Evolutionary conservation across 2,329 filamentous ascomycete species (phyloP), one percentile per base, ranked within the genome.

Genomic region (Byssoonygena ceratinophila): DNA sequence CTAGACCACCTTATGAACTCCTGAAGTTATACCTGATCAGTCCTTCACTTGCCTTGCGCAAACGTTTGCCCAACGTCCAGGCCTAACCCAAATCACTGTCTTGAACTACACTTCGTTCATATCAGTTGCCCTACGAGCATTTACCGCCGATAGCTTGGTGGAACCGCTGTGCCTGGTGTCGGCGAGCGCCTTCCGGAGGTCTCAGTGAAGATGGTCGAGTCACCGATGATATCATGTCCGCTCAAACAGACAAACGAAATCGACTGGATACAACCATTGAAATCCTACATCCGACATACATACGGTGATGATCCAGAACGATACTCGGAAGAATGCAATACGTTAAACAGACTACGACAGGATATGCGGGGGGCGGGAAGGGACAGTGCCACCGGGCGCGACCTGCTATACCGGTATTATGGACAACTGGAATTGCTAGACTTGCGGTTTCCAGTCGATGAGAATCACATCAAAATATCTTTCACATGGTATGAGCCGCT

Each of bases 381-480:
- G 71, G 92, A 98, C 67, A 97, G 89, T 70, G 92, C 88, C 20
- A 87, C 90, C 4, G 92, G 92, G 45, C 77, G 92, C 63, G 92
- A 98, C 68, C 77, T 98, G 64, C 75, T 98, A 47, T 98, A 98
- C 69, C 81, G 92, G 66, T 98, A 98, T 72, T 98, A 98, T 67
- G 92, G 91, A 37, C 92, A 98, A 73, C 79, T 98, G 54, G 92
- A 98, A 73, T 76, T 98, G 49, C 74, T 98, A 57, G 92, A 98
- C 68, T 73, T 98, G 63, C 80, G 92, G 56, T 98, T 98, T 65
- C 94, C 94, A 0, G 89, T 98, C 43, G 92, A 98, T 62, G 92
- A 98, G 74, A 92, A 95, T 65, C 91, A 98, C 66, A 97, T 98
- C 74, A 97, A 97, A 74, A 95, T 98, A 63, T 87, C 87, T 6